These are phyloP conservation scores for Otatea glauca DNA, from an alignment of 176 grass and related monocot genomes.

Conservation along the genomic window DNA sequence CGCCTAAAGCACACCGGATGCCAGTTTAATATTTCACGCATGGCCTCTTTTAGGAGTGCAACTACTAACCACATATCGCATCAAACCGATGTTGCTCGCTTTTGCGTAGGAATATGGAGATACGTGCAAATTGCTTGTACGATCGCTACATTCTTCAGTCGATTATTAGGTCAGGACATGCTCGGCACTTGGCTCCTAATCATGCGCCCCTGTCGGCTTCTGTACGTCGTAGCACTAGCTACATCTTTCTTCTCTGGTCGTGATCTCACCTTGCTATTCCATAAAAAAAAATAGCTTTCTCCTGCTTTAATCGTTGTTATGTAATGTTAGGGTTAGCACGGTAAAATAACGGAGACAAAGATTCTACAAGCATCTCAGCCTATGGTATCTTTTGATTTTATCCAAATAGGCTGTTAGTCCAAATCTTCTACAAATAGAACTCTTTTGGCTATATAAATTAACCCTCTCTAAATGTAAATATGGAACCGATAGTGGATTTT, in stretches of 20 bases:
- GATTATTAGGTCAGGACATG: slow-evolving; percentile 42
- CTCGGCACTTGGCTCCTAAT: slow-evolving; percentile 47
- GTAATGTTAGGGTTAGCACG: too few relatives aligned
- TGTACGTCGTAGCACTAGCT: background rate
- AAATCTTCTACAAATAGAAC: too few relatives aligned
- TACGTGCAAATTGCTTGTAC: slow-evolving; percentile 51
- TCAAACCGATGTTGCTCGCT: slow-evolving; percentile 37
- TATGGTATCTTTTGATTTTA: too few relatives aligned
- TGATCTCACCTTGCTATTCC: background rate
- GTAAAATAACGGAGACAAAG: too few relatives aligned
- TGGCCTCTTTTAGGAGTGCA: slow-evolving; percentile 23
- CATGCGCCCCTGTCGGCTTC: slow-evolving; percentile 40
- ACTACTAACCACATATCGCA: slow-evolving; percentile 1
- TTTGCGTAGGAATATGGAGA: slow-evolving; percentile 17
- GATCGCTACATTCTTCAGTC: slow-evolving; percentile 30
- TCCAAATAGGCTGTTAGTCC: too few relatives aligned
- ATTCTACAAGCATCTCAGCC: too few relatives aligned
- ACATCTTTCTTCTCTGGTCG: slow-evolving; percentile 8
- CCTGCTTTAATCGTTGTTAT: background rate
- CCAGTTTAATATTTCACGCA: slow-evolving; percentile 29
- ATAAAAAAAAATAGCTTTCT: too few relatives aligned
- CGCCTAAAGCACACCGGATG: slow-evolving; percentile 43
- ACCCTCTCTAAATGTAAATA: too few relatives aligned
- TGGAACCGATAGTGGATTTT: too few relatives aligned
- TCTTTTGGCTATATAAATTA: too few relatives aligned